Evolutionary conservation across 2,329 filamentous ascomycete species (phyloP), one percentile per base, ranked within the genome.

Genomic region (Pseudopyricularia cyperi): DNA sequence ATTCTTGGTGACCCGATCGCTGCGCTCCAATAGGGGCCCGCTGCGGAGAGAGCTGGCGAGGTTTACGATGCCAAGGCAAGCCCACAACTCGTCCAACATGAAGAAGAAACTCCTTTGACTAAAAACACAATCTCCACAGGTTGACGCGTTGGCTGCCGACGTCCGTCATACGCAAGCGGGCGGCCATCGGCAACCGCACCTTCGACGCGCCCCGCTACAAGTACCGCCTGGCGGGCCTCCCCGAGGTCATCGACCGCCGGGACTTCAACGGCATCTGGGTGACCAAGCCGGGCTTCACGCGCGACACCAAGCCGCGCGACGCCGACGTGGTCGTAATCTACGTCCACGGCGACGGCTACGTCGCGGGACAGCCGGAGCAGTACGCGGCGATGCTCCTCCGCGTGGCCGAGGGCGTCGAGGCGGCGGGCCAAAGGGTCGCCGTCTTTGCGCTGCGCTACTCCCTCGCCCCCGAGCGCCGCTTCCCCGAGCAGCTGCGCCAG

Each of bases 251-350:
- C 7, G 37, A 42, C 37, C 37, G 37, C 8, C 37, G 14, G 14
- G 37, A 42, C 17, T 42, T 39, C 30, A 50, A 32, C 19, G 48
- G 48, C 8, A 50, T 50, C 32, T 50, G 48, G 48, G 30, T 50
- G 48, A 35, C 48, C 11, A 50, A 34, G 9, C 48, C 48, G 3
- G 48, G 48, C 15, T 50, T 50, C 37, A 42, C 37, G 37, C 37
- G 37, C 11, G 37, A n/a, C 4, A 19, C 37, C 17, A 42, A 42
- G 17, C 37, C 37, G 37, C 37, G 37, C 17, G 37, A 42, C 12
- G 37, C 37, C 37, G 37, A 42, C 37, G 37, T 42, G 26, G 46
- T 48, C 28, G 12, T 48, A 1, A 22, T 48, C 14, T 48, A 34
- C 28, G 33, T 48, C 15, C 46, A 48, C 30, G 46, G 46, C 14